phyloP scores from a whole-genome alignment of 306 rosid species.

The Cyclanthera cordifolia region DNA sequence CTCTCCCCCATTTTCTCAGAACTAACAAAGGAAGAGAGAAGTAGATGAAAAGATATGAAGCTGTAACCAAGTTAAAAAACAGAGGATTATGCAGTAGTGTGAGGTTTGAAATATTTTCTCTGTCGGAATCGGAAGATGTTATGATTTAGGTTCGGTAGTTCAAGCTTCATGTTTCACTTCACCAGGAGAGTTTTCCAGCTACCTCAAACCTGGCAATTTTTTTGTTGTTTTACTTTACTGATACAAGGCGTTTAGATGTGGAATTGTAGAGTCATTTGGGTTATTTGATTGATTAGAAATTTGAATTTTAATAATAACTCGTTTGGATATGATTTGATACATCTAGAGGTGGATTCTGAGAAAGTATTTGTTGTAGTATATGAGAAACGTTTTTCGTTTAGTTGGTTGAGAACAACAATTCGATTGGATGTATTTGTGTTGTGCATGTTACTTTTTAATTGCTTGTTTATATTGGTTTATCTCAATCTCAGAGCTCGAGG shows the following conservation, averaged over 20 bases:
- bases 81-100: no score
- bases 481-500: neutral
- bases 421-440: neutral
- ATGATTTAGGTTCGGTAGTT: constrained; percentile 28
- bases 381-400: neutral
- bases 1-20: no score
- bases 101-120: constrained; percentile 14
- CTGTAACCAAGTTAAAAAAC: no score
- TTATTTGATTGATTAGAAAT: no score
- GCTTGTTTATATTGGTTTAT: neutral
- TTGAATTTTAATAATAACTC: no score
- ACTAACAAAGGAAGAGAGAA: no score
- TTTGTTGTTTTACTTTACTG: neutral
- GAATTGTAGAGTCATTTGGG: no score
- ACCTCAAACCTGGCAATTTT: constrained; percentile 34
- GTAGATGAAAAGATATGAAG: no score
- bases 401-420: neutral
- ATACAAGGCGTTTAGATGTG: no score
- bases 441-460: constrained; percentile 19
- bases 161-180: constrained; percentile 28
- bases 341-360: neutral
- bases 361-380: neutral
- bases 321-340: no score
- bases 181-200: constrained; percentile 20
- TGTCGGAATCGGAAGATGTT: neutral